Evolutionary conservation across 2,329 filamentous ascomycete genomes (phyloP), one percentile per base, ranked within the genome.

Genomic region (Aspergillus novoparasiticus): DNA sequence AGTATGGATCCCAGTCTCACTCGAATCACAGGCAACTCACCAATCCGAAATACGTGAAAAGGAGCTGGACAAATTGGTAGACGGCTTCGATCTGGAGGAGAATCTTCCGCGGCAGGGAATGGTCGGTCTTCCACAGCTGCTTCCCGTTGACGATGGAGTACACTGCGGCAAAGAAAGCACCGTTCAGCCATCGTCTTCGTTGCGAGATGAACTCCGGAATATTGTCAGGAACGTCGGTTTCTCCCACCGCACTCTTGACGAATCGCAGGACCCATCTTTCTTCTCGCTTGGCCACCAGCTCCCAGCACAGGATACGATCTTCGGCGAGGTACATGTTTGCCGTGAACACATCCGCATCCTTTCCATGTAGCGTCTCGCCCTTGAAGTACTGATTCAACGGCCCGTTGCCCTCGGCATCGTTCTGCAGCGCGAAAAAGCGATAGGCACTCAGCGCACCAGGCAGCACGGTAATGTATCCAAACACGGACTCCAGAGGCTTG

Each of bases 251-350:
- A 69, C 90, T 90, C 83, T 97, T 97, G 68, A 99, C 96, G 72
- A 98, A 99, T 79, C 97, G 97, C 80, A 99, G 81, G 67, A 99
- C 93, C 95, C 95, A 99, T 82, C 92, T 87, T 78, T 98, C 95
- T 68, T 89, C 92, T 62, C 93, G 86, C 81, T 99, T 99, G 0
- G 95, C 95, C 0, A 99, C 95, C 68, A 99, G 80, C 83, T 99
- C 95, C 84, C 97, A 99, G 79, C 95, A 99, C 41, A 99, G 88
- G 75, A 99, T 99, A 84, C 95, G 92, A 85, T 99, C 95, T 76
- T 99, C 95, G 61, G 95, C 95, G 63, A 99, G 87, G 75, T 98
- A 99, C 95, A 99, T 99, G 80, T 99, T 99, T 41, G 95, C 94
- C 0, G 94, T 97, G 75, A 98, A 98, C 4, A 98, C 93, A 76